Evolutionary conservation across 305 asterid species (phyloP).

Genomic region (Fraxinus greggii): DNA sequence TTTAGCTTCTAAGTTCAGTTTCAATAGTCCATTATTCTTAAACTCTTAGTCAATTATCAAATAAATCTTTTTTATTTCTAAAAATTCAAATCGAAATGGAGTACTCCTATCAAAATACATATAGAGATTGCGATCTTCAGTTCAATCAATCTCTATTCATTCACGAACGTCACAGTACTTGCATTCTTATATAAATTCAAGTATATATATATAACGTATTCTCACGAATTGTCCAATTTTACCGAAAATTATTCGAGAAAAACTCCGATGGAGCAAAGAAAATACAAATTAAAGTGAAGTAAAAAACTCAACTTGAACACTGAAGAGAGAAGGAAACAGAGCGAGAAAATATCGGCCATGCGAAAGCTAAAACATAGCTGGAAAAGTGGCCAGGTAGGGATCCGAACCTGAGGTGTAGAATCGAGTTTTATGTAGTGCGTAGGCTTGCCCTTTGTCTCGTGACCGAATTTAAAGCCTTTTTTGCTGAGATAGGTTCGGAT

Average conservation of each 20-base stretch:
- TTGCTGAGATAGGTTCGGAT: not conserved
- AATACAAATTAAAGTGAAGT: constrained; percentile 1
- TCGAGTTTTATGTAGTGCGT: constrained; percentile 10
- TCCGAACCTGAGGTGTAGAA: constrained; percentile 45
- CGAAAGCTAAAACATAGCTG: constrained; percentile 43
- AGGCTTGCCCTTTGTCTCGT: constrained; percentile 22
- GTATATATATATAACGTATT: not conserved
- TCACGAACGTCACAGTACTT: not conserved
- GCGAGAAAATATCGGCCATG: not conserved
- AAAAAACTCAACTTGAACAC: constrained; percentile 11
- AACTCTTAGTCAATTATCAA: not conserved
- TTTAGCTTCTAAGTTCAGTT: constrained; percentile 18
- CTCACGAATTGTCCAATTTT: not conserved
- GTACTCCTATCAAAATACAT: constrained; percentile 19
- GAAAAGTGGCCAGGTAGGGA: constrained; percentile 49
- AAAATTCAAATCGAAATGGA: not conserved
- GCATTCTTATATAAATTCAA: not conserved
- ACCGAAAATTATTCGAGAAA: not conserved
- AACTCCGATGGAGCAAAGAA: not conserved
- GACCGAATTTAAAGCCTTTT: too few species aligned
- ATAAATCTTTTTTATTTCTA: not conserved
- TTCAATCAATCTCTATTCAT: constrained; percentile 3
- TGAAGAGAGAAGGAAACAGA: not conserved
- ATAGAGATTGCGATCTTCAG: constrained; percentile 30
- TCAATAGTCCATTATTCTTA: not conserved